These are phyloP conservation scores for Thymus mandschuricus DNA, from an alignment of 257 asterid genomes.

Conservation along the genomic window DNA sequence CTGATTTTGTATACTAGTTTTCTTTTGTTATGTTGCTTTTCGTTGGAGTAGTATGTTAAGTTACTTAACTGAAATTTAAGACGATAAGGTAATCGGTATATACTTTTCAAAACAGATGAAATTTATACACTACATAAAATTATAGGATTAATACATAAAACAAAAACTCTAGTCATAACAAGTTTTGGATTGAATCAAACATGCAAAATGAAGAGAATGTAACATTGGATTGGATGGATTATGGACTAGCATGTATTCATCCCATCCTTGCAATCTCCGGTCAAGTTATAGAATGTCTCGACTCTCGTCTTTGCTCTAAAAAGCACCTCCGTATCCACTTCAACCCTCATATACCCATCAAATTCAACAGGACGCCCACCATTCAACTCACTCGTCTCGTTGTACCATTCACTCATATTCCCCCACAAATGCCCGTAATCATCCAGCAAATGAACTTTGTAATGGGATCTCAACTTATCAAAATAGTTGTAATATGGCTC, in stretches of 20 bases:
- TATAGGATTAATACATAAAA: too few species aligned
- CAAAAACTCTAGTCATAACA: too few species aligned
- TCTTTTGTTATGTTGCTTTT: too few species aligned
- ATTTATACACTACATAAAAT: too few species aligned
- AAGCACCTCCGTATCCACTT: slow-evolving; percentile 93
- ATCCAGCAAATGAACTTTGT: slow-evolving; percentile 86
- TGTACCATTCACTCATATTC: slow-evolving; percentile 88
- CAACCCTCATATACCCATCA: slow-evolving; percentile 95
- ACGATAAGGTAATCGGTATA: too few species aligned
- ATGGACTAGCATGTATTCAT: slow-evolving; percentile 62
- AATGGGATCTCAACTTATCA: slow-evolving; percentile 91
- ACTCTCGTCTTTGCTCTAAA: slow-evolving; percentile 78
- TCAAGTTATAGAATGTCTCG: slow-evolving; percentile 89
- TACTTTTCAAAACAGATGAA: too few species aligned
- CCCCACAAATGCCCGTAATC: slow-evolving; percentile 86
- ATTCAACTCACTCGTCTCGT: slow-evolving; percentile 70
- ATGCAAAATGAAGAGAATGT: background rate
- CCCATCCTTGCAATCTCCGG: slow-evolving; percentile 93
- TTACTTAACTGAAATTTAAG: too few species aligned
- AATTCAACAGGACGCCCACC: slow-evolving; percentile 76
- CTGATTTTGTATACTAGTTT: too few species aligned
- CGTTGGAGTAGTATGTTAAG: too few species aligned
- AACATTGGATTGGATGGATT: background rate
- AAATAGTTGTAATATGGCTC: slow-evolving; percentile 86
- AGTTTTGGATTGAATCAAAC: too few species aligned